Conservation (phyloP, 768 basidiomycete genomes). For the Porphyrellus cyaneotinctus region DNA sequence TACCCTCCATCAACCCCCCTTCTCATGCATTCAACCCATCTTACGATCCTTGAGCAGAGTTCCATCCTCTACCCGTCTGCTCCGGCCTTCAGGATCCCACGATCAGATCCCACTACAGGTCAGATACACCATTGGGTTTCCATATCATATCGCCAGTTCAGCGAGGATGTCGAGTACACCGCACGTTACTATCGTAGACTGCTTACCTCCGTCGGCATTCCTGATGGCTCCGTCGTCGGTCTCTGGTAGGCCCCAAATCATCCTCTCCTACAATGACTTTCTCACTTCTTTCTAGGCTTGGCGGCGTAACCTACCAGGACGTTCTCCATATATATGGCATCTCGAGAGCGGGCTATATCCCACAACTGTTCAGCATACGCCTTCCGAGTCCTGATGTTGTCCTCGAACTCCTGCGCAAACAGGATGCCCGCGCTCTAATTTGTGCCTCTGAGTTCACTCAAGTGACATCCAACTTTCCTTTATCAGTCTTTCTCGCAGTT, state of each 20-base stretch:
- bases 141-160: slow-evolving; percentile 64
- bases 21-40: slow-evolving; percentile 44
- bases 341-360: slow-evolving; percentile 72
- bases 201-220: slow-evolving; percentile 46
- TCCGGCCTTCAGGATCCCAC: slow-evolving; percentile 60
- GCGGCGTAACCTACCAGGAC: slow-evolving; percentile 69
- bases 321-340: slow-evolving; percentile 71
- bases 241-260: slow-evolving; percentile 54
- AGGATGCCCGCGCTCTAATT: slow-evolving; percentile 60
- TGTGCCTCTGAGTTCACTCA: slow-evolving; percentile 54
- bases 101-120: slow-evolving; percentile 39
- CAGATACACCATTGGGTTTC: slow-evolving; percentile 51
- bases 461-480: slow-evolving; percentile 41
- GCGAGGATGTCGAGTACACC: slow-evolving; percentile 57
- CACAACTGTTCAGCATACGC: slow-evolving; percentile 75
- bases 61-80: slow-evolving; percentile 46
- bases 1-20: slow-evolving; percentile 4
- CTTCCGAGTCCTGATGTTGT: slow-evolving; percentile 69
- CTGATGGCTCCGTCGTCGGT: slow-evolving; percentile 59
- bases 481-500: slow-evolving; percentile 47
- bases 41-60: slow-evolving; percentile 58
- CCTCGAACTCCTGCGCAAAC: slow-evolving; percentile 62
- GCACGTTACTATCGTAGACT: slow-evolving; percentile 59
- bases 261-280: not conserved
- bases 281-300: slow-evolving; percentile 47